Evolutionary conservation across 192 early-diverging fungal species (phyloP).

Genomic region (Linnemannia exigua): DNA sequence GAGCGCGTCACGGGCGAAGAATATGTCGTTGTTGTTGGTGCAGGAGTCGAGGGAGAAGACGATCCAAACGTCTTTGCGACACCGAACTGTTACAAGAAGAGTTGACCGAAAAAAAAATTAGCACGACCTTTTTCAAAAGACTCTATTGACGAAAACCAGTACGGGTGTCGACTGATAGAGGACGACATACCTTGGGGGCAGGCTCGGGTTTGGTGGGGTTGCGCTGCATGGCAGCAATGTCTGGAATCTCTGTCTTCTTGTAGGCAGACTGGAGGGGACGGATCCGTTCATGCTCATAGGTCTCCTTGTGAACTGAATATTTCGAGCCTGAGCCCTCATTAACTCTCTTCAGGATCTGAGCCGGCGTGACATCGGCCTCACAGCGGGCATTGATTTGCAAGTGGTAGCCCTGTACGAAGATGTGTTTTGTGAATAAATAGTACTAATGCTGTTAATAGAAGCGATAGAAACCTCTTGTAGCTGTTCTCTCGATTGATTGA

Average conservation of each 20-base stretch:
- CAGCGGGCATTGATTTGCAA: slow-evolving; percentile 88
- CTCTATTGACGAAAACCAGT: neutral
- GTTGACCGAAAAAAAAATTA: no score
- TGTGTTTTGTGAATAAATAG: neutral
- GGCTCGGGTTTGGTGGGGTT: slow-evolving; percentile 56
- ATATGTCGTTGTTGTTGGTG: neutral
- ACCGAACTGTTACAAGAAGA: neutral
- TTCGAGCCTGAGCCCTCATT: slow-evolving; percentile 87
- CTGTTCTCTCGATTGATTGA: neutral
- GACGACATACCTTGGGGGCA: slow-evolving; percentile 44
- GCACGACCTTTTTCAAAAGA: neutral
- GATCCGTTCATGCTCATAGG: slow-evolving; percentile 28
- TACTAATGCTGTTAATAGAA: slow-evolving; percentile 6
- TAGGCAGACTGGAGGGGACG: slow-evolving; percentile 67
- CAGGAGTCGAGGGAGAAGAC: neutral
- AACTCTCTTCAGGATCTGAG: slow-evolving; percentile 88
- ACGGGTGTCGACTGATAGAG: no score
- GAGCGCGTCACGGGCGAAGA: neutral
- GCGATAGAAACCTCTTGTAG: neutral
- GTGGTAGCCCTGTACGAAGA: slow-evolving; percentile 74
- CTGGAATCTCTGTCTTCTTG: slow-evolving; percentile 67
- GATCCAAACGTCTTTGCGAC: slow-evolving; percentile 8
- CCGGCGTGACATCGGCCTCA: slow-evolving; percentile 82
- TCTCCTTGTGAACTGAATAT: slow-evolving; percentile 83
- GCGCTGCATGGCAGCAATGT: slow-evolving; percentile 64